Percentiles rank a stretch among this genome's conserved stretches.
These are phyloP conservation scores for Scheffersomyces amazonensis DNA, from an alignment of 805 yeast species.

Conservation along the genomic window DNA sequence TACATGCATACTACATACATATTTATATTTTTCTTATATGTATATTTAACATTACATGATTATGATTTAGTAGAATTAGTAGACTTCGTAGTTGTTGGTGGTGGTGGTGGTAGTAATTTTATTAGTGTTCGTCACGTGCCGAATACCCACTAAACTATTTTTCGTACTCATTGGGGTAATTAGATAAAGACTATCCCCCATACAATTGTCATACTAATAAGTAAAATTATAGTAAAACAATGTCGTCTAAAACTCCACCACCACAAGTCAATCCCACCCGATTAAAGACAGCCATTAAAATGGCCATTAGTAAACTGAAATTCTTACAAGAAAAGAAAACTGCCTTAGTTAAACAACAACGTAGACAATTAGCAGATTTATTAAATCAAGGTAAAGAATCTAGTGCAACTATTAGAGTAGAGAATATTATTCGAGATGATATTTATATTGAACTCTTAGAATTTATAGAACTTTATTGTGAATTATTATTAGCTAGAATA, in stretches of 20 bases:
- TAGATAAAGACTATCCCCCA: too few species aligned
- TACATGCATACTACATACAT: too few species aligned
- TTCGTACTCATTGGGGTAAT: too few species aligned
- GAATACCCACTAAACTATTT: too few species aligned
- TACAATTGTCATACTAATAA: too few species aligned
- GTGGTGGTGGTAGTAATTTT: too few species aligned
- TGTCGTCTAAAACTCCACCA: slow-evolving; percentile 13
- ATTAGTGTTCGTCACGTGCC: too few species aligned
- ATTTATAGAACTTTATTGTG: slow-evolving; percentile 77
- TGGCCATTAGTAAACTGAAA: slow-evolving; percentile 69
- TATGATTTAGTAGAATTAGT: too few species aligned
- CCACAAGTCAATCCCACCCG: slow-evolving; percentile 30
- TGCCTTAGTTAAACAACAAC: slow-evolving; percentile 71
- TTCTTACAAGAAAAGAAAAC: slow-evolving; percentile 72
- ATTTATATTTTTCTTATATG: too few species aligned
- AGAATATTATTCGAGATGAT: slow-evolving; percentile 80
- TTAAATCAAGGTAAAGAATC: slow-evolving; percentile 69
- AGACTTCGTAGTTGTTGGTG: too few species aligned
- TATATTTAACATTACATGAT: too few species aligned
- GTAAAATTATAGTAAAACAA: too few species aligned
- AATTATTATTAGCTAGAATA: slow-evolving; percentile 71
- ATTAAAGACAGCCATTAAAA: slow-evolving; percentile 48
- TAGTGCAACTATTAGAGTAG: slow-evolving; percentile 81
- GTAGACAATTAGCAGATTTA: slow-evolving; percentile 69
- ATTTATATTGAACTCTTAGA: slow-evolving; percentile 76